phyloP scores from a whole-genome alignment of 1,139 yeast species.

The Yamadazyma spencermartinsiae region DNA sequence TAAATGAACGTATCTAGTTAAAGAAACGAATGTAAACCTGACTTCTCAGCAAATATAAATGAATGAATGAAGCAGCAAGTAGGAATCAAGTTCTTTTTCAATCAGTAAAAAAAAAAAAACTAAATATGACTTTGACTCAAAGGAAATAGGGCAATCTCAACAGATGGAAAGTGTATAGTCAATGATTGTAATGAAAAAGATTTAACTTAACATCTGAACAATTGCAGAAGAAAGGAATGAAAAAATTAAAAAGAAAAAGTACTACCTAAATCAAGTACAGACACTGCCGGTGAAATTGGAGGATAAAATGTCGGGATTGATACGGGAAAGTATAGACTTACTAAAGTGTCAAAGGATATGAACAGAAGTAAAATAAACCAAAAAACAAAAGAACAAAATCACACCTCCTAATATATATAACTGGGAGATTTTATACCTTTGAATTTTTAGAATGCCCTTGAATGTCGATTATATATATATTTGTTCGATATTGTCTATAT shows the following conservation, averaged over 20 bases:
- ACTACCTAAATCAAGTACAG: too few relatives aligned
- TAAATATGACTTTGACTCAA: not conserved
- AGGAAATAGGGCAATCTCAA: not conserved
- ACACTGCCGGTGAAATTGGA: too few relatives aligned
- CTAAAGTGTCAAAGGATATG: not conserved
- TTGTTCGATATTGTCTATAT: not conserved
- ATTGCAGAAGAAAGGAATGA: not conserved
- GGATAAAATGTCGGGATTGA: too few relatives aligned
- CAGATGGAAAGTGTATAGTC: not conserved
- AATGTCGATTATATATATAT: not conserved
- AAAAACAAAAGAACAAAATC: not conserved
- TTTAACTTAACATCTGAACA: not conserved
- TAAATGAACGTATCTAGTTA: conserved; percentile 3
- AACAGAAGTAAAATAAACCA: not conserved
- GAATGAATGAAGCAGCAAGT: not conserved
- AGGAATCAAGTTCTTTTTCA: too few relatives aligned
- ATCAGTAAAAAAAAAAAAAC: too few relatives aligned
- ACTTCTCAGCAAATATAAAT: conserved; percentile 1
- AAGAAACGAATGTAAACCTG: conserved; percentile 3
- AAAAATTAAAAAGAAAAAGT: too few relatives aligned
- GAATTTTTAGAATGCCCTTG: not conserved
- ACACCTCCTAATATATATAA: not conserved
- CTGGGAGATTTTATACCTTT: too few relatives aligned
- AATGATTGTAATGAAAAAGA: not conserved
- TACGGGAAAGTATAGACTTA: too few relatives aligned